Percentiles rank a stretch among this genome's conserved stretches.
Conservation (phyloP, 495 filamentous ascomycete species). For the Xylaria longipes region DNA sequence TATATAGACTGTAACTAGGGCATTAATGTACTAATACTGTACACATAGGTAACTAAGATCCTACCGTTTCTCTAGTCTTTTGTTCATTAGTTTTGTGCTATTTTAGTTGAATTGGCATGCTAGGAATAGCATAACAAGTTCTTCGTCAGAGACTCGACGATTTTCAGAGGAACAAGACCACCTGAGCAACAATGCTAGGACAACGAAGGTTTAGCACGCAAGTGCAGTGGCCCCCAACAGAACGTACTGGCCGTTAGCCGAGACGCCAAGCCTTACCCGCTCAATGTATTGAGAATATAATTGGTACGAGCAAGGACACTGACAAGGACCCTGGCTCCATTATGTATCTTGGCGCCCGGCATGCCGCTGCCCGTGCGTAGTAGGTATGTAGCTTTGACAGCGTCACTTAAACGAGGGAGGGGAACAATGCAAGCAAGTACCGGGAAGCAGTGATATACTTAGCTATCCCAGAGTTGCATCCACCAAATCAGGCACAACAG, state of each 20-base stretch:
- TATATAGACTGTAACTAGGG: background rate
- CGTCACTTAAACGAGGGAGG: slow-evolving; percentile 10
- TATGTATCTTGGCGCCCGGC: background rate
- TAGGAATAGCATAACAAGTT: no score
- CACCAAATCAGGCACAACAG: slow-evolving; percentile 5
- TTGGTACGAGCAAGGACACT: background rate
- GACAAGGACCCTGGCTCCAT: background rate
- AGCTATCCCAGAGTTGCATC: slow-evolving; percentile 6
- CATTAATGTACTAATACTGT: background rate
- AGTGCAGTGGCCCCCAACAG: background rate
- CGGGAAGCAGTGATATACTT: background rate
- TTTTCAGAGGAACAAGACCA: background rate
- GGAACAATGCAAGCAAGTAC: background rate
- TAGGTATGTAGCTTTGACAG: slow-evolving; percentile 10
- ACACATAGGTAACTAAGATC: background rate
- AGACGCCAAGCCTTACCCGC: slow-evolving; percentile 1
- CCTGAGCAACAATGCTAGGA: background rate
- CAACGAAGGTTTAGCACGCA: background rate
- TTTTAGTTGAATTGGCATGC: background rate
- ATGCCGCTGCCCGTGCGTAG: background rate
- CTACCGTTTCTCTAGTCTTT: background rate
- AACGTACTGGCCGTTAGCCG: background rate
- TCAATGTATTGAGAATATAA: background rate
- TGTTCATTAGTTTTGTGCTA: background rate
- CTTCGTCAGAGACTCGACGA: background rate